Base-by-base conservation (phyloP, 2,329 filamentous ascomycete genomes). In the Penicillium rolfsii region DNA sequence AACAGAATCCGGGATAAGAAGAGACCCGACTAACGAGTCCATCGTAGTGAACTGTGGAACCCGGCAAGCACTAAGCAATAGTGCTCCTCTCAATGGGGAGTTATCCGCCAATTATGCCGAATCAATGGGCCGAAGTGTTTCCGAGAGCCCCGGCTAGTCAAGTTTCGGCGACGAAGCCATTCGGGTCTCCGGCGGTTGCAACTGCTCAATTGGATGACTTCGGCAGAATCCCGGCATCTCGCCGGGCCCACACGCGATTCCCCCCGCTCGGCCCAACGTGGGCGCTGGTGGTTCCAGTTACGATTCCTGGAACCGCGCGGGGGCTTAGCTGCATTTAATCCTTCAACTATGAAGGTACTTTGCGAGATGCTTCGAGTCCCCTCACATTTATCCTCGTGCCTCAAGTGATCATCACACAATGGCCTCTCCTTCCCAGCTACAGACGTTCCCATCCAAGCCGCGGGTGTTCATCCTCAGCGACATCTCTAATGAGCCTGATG, bases 401-500 rank as follows among this genome's bases (percentile, higher is more conserved):
- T 16, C 0, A 3, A 5, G 14, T 38, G 49, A 54, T 22, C 41
- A 36, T 58, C 40, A 36, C 11, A 60, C 26, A 24, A 64, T 64
- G 62, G 59, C 57, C 11, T 60, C 60, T 43, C 52, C 57, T 8
- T 28, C 53, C 9, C 57, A 60, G 38, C 41, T 64, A 7, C 60
- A 62, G 14, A 58, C 57, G 5, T 64, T 58, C 45, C 45, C 54
- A 19, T 58, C 60, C 7, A 63, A 64, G 14, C 63, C 63, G 8
- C 63, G 66, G 6, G 74, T 80, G 9, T 80, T 80, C 22, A 74
- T 80, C 58, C 55, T 80, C 19, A 76, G 78, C 11, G 79, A 82
- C 50, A 81, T 82, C 58, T 77, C 77, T 52, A 81, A 81, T 62
- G 80, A 82, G 62, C 79, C 79, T 0, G 80, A 82, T 57, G 80